phyloP scores from a whole-genome alignment of 202 grass and related monocot species.

The Hordeum pubiflorum region DNA sequence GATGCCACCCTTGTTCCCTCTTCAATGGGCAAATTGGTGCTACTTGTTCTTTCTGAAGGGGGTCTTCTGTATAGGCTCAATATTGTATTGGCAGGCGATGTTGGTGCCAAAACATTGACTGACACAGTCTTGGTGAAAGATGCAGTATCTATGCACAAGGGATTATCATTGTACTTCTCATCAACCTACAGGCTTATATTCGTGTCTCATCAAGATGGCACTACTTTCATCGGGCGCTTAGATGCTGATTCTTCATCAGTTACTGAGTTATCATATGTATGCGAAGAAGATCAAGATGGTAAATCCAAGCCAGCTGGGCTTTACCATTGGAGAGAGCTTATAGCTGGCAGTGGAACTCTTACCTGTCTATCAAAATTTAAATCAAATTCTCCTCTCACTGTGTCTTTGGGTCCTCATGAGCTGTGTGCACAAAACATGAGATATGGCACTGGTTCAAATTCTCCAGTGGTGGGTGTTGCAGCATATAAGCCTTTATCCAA shows the following conservation, averaged over 20 bases:
- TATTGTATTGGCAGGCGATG: conserved; percentile 67
- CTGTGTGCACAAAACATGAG: conserved; percentile 78
- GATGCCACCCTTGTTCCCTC: conserved; percentile 80
- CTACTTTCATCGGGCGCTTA: conserved; percentile 71
- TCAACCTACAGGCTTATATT: conserved; percentile 86
- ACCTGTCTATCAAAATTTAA: conserved; percentile 69
- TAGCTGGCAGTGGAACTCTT: conserved; percentile 81
- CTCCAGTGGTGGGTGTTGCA: conserved; percentile 76
- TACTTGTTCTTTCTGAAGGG: conserved; percentile 88
- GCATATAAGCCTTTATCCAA: conserved; percentile 95
- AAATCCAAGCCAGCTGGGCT: conserved; percentile 66
- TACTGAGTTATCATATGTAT: conserved; percentile 65
- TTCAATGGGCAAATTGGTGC: conserved; percentile 77
- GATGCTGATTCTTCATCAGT: conserved; percentile 60
- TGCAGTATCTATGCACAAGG: conserved; percentile 53
- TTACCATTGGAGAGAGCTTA: conserved; percentile 84
- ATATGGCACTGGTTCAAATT: conserved; percentile 49
- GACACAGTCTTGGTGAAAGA: conserved; percentile 61
- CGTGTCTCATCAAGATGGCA: conserved; percentile 81
- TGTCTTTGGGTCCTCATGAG: conserved; percentile 57
- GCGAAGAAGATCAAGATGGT: conserved; percentile 68
- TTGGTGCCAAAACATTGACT: conserved; percentile 78
- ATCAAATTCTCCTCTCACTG: conserved; percentile 60
- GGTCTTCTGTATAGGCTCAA: conserved; percentile 76
- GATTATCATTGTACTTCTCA: conserved; percentile 82